Base-by-base conservation (phyloP, 768 basidiomycete species). In the Auricularia sp. region DNA sequence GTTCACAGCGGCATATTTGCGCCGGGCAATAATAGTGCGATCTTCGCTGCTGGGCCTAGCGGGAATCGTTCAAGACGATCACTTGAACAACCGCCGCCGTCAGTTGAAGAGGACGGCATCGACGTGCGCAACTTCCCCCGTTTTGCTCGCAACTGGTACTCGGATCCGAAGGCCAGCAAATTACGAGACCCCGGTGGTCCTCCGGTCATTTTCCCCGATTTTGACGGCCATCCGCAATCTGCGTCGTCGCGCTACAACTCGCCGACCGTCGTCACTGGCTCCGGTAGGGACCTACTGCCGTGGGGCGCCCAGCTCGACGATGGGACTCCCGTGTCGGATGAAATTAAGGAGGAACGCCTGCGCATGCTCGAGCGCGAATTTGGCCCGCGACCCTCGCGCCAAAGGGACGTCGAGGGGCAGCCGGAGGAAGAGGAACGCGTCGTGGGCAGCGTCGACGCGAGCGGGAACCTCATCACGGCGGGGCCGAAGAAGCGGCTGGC, bases 331-430 rank as follows among this genome's bases (percentile, higher is more conserved):
- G 61, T 68, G 16, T 56, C 69, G 18, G 65, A 80, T 1, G 73
- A 78, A n/a, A 75, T 83, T 36, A 89, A 87, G 71, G 84, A 85
- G 72, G 87, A 88, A 68, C 80, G 87, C 18, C 78, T 88, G 68
- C 82, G 85, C 5, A 88, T 88, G 86, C 79, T 90, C 10, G 84
- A 88, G 70, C 80, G 80, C 18, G 86, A 88, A 67, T 90, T 89
- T 71, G 73, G 83, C 3, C 72, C 75, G n/a, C 77, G 29, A 18
- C 18, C 7, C 10, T 35, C 56, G 10, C 56, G 56, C 5, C 24
- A 13, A 5, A 21, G 79, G 59, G 67, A 66, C 56, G 64, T 21
- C 65, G 72, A 73, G 33, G 74, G 78, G 47, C 63, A 75, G 34
- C 81, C 80, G 65, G 80, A 79, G 45, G 77, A 80, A 39, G 82